Percentiles rank a stretch among this genome's conserved stretches.
Evolutionary conservation across 768 basidiomycete genomes (phyloP).

Genomic region (Boletus reticulatus): DNA sequence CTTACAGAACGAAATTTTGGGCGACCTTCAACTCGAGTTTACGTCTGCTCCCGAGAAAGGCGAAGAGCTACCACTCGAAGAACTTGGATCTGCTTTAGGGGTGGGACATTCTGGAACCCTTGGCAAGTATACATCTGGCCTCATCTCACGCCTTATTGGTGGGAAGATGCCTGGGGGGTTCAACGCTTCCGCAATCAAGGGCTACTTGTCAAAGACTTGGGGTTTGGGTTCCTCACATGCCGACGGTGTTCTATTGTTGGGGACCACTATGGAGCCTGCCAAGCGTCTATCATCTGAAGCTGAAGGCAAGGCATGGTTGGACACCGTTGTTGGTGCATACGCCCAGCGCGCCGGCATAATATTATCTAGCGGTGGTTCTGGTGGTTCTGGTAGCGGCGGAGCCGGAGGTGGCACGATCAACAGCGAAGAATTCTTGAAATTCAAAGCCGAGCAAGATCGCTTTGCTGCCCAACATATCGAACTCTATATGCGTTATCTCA

Average conservation of each 20-base stretch:
- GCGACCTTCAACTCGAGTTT: constrained; percentile 96
- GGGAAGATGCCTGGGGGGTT: constrained; percentile 99
- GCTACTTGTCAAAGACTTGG: constrained; percentile 89
- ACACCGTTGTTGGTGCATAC: constrained; percentile 78
- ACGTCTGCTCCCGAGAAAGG: constrained; percentile 95
- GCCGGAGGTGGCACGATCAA: constrained; percentile 88
- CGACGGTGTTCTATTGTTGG: constrained; percentile 88
- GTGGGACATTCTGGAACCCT: constrained; percentile 81
- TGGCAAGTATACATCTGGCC: constrained; percentile 90
- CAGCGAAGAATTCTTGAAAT: constrained; percentile 97
- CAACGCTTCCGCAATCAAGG: constrained; percentile 88
- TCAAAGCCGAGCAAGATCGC: constrained; percentile 89
- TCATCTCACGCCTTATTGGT: constrained; percentile 89
- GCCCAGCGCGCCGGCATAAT: constrained; percentile 88
- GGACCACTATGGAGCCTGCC: constrained; percentile 88
- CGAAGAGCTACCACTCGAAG: constrained; percentile 94
- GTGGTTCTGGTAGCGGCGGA: constrained; percentile 55
- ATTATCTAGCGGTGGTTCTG: constrained; percentile 65
- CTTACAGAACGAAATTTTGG: constrained; percentile 96
- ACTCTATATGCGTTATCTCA: constrained; percentile 95
- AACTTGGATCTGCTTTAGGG: constrained; percentile 83
- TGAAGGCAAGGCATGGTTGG: constrained; percentile 94
- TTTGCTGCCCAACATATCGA: constrained; percentile 94
- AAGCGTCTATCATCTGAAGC: constrained; percentile 90
- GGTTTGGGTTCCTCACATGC: constrained; percentile 89